Conservation (phyloP, 305 asterid genomes). For the Fraxinus baroniana region DNA sequence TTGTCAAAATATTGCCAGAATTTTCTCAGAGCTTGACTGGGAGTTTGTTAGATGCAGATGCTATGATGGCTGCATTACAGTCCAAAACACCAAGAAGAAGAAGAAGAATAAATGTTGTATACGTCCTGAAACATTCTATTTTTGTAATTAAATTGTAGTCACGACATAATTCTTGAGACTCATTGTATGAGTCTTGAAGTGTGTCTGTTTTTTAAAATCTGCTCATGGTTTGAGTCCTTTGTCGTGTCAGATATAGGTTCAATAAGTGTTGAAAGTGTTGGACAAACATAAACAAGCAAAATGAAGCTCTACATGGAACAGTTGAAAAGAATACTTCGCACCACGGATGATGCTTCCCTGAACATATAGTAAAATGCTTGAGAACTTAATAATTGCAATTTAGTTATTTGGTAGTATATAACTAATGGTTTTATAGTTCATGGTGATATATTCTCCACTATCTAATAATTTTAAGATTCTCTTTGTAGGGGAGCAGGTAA, state of each 20-base stretch:
- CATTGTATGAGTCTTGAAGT: background rate
- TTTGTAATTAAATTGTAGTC: background rate
- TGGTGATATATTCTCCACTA: background rate
- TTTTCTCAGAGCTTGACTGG: background rate
- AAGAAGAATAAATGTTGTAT: background rate
- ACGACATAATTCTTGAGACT: background rate
- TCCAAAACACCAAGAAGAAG: background rate
- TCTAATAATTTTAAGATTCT: constrained; percentile 3
- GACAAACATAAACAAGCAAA: background rate
- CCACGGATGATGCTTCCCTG: background rate
- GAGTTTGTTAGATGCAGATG: background rate
- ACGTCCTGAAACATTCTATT: background rate
- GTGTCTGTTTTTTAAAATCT: background rate
- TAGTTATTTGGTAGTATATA: background rate
- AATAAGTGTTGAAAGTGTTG: background rate
- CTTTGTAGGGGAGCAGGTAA: background rate
- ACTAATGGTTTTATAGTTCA: background rate
- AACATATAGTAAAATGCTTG: background rate
- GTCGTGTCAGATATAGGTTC: background rate
- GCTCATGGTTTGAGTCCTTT: background rate
- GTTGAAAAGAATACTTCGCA: background rate
- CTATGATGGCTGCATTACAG: background rate
- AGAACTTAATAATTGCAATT: background rate
- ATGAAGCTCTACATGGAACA: background rate
- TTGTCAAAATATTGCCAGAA: background rate